Conservation (phyloP, 2,329 filamentous ascomycete genomes). For the Colletotrichum sp. region DNA sequence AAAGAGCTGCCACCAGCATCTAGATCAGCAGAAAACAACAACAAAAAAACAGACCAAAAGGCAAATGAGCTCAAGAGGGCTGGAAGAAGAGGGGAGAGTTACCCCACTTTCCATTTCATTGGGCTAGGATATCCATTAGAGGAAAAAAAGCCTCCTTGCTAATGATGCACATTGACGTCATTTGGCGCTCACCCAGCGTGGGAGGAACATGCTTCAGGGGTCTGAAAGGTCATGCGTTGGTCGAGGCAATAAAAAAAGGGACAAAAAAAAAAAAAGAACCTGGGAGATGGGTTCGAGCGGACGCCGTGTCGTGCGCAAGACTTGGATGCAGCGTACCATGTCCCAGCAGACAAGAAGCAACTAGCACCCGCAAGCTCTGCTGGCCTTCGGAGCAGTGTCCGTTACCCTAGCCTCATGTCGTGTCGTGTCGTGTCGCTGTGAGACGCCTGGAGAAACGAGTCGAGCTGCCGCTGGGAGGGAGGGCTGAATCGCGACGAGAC, state of each 20-base stretch:
- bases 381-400: slow-evolving; percentile 14
- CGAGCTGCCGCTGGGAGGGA: not conserved
- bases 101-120: not conserved
- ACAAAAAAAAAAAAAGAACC: not conserved
- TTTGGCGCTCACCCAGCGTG: not conserved
- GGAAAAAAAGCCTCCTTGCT: not conserved
- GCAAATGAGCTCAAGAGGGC: not conserved
- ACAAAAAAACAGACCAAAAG: not conserved
- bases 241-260: not conserved
- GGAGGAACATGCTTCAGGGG: slow-evolving; percentile 10
- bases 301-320: not conserved
- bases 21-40: not conserved
- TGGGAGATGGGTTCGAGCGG: not conserved
- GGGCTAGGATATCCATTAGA: not conserved
- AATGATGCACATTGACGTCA: slow-evolving; percentile 8
- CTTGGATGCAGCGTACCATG: not conserved
- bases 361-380: not conserved
- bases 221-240: slow-evolving; percentile 12
- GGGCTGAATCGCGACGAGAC: not conserved
- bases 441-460: not conserved
- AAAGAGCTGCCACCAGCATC: not conserved
- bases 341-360: not conserved
- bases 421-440: not conserved
- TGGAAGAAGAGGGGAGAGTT: not conserved
- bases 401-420: not conserved